Evolutionary conservation across 2,329 filamentous ascomycete species (phyloP), one percentile per base, ranked within the genome.

Genomic region (Chaetomium strumarium): DNA sequence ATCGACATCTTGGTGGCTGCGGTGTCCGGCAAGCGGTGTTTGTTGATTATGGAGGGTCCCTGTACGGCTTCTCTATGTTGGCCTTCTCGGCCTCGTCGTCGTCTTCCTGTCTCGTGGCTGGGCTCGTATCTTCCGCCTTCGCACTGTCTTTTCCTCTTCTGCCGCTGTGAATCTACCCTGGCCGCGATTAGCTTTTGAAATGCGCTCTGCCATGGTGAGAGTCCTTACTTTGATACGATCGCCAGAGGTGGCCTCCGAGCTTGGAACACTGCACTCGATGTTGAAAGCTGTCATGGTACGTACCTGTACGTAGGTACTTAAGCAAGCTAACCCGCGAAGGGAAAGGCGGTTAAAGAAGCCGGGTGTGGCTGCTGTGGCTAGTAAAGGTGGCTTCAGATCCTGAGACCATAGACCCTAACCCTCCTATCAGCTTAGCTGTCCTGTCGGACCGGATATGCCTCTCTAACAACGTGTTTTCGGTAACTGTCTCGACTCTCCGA

Each of bases 1-100:
- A 67, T 58, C 30, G 58, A 58, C 64, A 66, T 66, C 54, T 56
- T 64, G 50, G 31, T 31, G 39, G 7, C 7, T 24, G 24, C 7
- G 24, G 24, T 24, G 24, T 24, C 24, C 24, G 24, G 24, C 24
- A 24, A 24, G 24, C 24, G 24, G 24, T 24, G 7, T 24, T 4
- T 24, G 24, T 24, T 24, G 24, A 24, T 4, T 24, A 7, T n/a
- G 24, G 24, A 24, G 24, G 4, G 24, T 7, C 24, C 7, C 24
- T 24, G 24, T 24, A 7, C 24, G 4, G 24, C 24, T 24, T 24
- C 4, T 24, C 24, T 24, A 7, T 42, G 39, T 19, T 30, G 39
- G 47, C 19, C 38, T 36, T 43, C 14, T 33, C 29, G 46, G 29
- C 46, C 30, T 42, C 45, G 14, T 13, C 6, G 13, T 24, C 17